phyloP scores from a whole-genome alignment of 306 rosid genomes.

The Acacia confusa region DNA sequence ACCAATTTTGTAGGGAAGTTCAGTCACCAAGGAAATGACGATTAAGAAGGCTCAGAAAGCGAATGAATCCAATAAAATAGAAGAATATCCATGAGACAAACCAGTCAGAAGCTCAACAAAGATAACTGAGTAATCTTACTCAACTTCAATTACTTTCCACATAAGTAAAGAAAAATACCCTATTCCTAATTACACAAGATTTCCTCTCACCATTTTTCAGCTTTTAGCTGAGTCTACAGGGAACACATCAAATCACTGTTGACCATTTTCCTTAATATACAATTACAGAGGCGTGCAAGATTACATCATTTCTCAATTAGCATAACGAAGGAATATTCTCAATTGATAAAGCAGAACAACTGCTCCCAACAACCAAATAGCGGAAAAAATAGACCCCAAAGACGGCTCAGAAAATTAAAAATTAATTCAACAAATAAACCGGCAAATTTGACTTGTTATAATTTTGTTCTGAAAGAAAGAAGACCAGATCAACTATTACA shows the following conservation, averaged over 20 bases:
- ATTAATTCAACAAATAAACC: background rate
- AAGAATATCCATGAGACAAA: background rate
- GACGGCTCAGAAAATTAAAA: background rate
- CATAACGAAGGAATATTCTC: background rate
- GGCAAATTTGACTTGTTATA: background rate
- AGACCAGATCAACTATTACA: conserved; percentile 1
- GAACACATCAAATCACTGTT: background rate
- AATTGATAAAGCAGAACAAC: background rate
- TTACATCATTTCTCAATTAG: background rate
- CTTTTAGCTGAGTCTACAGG: background rate
- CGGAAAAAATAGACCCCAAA: background rate
- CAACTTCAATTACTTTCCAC: background rate
- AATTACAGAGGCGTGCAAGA: background rate
- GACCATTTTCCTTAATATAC: background rate
- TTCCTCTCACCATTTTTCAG: background rate
- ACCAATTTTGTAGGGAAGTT: background rate
- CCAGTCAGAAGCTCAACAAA: background rate
- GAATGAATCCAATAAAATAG: background rate
- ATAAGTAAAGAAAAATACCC: background rate
- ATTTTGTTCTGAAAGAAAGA: background rate
- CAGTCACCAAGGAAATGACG: background rate
- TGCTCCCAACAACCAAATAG: background rate
- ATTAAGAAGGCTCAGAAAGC: background rate
- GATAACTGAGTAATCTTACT: background rate
- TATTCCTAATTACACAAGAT: background rate